Conservation (phyloP, 148 eudicot genomes). For the Silene conica region DNA sequence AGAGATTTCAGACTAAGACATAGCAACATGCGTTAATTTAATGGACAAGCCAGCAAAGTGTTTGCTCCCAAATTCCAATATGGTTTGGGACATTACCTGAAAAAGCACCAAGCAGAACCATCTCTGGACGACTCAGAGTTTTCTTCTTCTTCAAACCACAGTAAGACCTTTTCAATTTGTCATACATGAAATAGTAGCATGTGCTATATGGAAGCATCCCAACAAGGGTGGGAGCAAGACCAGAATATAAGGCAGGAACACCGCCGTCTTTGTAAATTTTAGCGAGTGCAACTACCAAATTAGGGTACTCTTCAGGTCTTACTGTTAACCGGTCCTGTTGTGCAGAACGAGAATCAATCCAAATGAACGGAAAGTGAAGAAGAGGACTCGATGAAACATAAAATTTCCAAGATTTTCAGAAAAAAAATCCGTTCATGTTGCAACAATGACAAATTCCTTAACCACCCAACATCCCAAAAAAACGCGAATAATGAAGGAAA, state of each 20-base stretch:
- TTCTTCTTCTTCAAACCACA: conserved; percentile 64
- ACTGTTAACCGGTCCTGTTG: conserved; percentile 86
- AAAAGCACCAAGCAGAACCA: conserved; percentile 87
- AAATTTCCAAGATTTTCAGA: too few relatives aligned
- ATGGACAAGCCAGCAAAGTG: background rate
- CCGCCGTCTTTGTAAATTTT: conserved; percentile 80
- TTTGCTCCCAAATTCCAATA: background rate
- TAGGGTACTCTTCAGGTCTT: conserved; percentile 79
- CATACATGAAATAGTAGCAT: conserved; percentile 96
- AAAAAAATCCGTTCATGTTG: too few relatives aligned
- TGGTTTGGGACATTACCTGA: conserved; percentile 54
- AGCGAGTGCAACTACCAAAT: conserved; percentile 55
- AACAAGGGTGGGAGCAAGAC: conserved; percentile 70
- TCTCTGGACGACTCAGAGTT: conserved; percentile 72
- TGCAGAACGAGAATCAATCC: conserved; percentile 15
- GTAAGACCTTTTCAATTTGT: conserved; percentile 71
- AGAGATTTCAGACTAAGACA: background rate
- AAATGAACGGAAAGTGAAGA: background rate
- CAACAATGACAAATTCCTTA: too few relatives aligned
- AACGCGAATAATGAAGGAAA: too few relatives aligned
- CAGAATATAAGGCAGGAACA: conserved; percentile 62
- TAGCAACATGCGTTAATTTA: background rate
- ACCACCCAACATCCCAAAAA: too few relatives aligned
- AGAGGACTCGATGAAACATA: too few relatives aligned
- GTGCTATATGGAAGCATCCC: conserved; percentile 99